Evolutionary conservation across 2,329 filamentous ascomycete genomes (phyloP), one percentile per base, ranked within the genome.

Genomic region (Pseudogymnoascus sp.): DNA sequence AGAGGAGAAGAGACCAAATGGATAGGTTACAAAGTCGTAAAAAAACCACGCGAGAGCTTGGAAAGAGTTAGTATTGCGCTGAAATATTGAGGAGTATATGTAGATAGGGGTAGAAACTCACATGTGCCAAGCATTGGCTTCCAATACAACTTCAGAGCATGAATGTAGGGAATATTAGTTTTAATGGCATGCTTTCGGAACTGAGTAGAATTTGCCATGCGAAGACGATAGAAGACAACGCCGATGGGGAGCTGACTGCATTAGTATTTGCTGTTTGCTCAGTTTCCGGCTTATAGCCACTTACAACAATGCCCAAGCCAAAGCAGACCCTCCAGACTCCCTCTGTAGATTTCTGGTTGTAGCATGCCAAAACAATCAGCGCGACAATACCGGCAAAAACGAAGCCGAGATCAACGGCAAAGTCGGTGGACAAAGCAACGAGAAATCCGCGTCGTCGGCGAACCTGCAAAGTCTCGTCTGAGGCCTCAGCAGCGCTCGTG

Each of bases 11-110:
- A 83, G 76, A 7, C 79, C 80, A 63, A 83, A 82, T 0, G 81
- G 81, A 59, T 80, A 78, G 0, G 77, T 77, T 54, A 83, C 77
- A 68, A 78, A 84, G 67, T 84, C 79, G 68, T 84, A 77, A 25
- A 76, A 68, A 68, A 82, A 82, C 80, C 80, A 83, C 2, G 78
- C 74, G 3, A 76, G 74, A 12, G 80, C 80, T 61, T 37, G 6
- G 35, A 11, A 14, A 37, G 11, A 37, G 12, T 37, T 6, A 37
- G 14, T 37, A n/a, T 5, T n/a, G 35, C 11, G 11, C 35, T 6
- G 14, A 37, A 37, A n/a, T 2, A 81, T 66, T 50, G 82, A 70
- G 0, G 77, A 76, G 2, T 14, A 37, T 37, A n/a, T 25, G 3
- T 37, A 37, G 11, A 37, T 37, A 37, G 35, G 35, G 12, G 12